Conservation (phyloP, 257 asterid species). For the Craterostigma plantagineum region DNA sequence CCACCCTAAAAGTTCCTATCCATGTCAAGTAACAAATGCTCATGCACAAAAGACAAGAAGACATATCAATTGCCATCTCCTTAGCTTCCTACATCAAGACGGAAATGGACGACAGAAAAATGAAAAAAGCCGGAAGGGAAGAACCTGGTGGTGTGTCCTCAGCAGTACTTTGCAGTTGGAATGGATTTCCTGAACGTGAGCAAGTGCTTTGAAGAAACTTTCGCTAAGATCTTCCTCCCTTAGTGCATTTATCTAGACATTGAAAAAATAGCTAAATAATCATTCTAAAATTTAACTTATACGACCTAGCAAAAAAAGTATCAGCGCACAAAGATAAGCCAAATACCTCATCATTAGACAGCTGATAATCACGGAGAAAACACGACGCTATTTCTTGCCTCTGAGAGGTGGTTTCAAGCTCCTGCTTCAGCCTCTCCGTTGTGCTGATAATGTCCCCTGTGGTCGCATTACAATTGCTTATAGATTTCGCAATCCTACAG, state of each 20-base stretch:
- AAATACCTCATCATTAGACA: slow-evolving; percentile 79
- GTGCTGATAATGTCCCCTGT: slow-evolving; percentile 95
- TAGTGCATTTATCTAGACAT: slow-evolving; percentile 60
- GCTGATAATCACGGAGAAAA: slow-evolving; percentile 96
- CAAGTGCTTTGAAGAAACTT: slow-evolving; percentile 82
- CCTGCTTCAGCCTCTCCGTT: slow-evolving; percentile 95
- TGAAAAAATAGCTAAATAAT: background rate
- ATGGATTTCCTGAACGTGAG: slow-evolving; percentile 98
- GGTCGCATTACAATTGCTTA: slow-evolving; percentile 72
- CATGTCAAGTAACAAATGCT: too few species aligned
- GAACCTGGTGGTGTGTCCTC: slow-evolving; percentile 98
- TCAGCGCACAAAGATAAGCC: background rate
- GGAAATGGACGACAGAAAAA: slow-evolving; percentile 1
- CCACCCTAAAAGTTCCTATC: too few species aligned
- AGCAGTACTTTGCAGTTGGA: slow-evolving; percentile 85
- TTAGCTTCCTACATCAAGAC: background rate
- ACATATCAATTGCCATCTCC: too few species aligned
- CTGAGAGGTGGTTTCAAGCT: slow-evolving; percentile 78
- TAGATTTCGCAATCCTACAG: slow-evolving; percentile 75
- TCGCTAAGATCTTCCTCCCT: slow-evolving; percentile 85
- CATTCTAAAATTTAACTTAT: background rate
- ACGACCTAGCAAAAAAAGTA: background rate
- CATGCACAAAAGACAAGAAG: too few species aligned
- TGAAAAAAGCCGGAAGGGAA: slow-evolving; percentile 10
- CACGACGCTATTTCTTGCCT: slow-evolving; percentile 90